Conservation (phyloP, 495 filamentous ascomycete species). For the Neurospora africana region DNA sequence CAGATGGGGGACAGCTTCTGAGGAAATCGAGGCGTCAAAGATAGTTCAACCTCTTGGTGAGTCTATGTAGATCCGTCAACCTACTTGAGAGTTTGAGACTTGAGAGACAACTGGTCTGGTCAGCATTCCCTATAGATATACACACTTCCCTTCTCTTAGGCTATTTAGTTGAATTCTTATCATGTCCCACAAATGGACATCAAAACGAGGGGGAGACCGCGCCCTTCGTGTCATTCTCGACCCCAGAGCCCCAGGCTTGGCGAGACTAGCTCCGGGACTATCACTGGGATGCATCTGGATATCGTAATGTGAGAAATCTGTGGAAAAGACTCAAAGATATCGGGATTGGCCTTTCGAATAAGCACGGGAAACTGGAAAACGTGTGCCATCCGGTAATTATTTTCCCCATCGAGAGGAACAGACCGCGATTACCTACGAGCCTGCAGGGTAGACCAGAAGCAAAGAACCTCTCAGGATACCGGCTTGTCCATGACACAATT, state of each 20-base stretch:
- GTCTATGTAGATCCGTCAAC: neutral
- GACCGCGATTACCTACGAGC: too few species aligned
- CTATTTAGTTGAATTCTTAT: neutral
- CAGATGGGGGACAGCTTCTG: neutral
- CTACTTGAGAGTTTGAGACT: neutral
- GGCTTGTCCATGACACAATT: too few species aligned
- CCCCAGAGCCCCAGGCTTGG: neutral
- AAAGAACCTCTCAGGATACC: too few species aligned
- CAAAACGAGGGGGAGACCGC: neutral
- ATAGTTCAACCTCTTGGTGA: neutral
- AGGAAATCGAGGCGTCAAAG: neutral
- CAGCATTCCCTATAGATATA: neutral
- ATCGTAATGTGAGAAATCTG: neutral
- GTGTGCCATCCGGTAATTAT: too few species aligned
- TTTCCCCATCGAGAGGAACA: too few species aligned
- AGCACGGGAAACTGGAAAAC: too few species aligned
- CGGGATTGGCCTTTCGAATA: too few species aligned
- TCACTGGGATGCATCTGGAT: neutral
- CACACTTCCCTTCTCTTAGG: neutral
- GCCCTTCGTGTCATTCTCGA: neutral
- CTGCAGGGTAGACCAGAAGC: too few species aligned
- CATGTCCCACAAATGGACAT: neutral
- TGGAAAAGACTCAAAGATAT: neutral
- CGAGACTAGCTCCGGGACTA: neutral
- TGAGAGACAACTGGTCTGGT: neutral